Conservation (phyloP, 495 filamentous ascomycete genomes). For the Aspergillus haitiensis region DNA sequence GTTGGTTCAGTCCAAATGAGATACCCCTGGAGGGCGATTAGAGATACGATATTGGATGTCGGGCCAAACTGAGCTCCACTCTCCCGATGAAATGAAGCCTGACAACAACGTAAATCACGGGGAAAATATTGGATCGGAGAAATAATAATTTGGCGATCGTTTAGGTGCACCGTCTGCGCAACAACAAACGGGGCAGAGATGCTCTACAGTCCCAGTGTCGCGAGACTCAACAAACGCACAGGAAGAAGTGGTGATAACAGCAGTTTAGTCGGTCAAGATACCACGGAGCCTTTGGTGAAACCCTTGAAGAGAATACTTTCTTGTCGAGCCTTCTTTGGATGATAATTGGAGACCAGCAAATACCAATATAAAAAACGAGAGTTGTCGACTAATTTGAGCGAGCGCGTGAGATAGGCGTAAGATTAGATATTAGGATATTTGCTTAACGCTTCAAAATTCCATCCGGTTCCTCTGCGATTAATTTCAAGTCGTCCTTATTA, state of each 20-base stretch:
- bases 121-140: constrained; percentile 13
- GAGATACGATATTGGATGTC: constrained; percentile 16
- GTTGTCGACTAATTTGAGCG: constrained; percentile 25
- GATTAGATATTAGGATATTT: constrained; percentile 26
- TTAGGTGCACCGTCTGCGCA: constrained; percentile 20
- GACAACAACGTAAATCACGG: constrained; percentile 9
- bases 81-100: constrained; percentile 14
- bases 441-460: constrained; percentile 15
- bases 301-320: background rate
- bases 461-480: constrained; percentile 10
- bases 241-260: constrained; percentile 10
- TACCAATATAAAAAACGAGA: constrained; percentile 23
- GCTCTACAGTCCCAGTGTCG: constrained; percentile 20
- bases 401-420: constrained; percentile 21
- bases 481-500: constrained; percentile 17
- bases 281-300: background rate
- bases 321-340: constrained; percentile 1
- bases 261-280: constrained; percentile 13
- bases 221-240: constrained; percentile 22
- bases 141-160: constrained; percentile 18
- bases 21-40: constrained; percentile 8
- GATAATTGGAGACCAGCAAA: background rate
- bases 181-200: constrained; percentile 26
- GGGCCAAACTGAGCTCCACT: constrained; percentile 18
- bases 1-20: constrained; percentile 25